Evolutionary conservation across 352 stramenopile genomes (phyloP).

Genomic region (Halophytophthora batemanensis): DNA sequence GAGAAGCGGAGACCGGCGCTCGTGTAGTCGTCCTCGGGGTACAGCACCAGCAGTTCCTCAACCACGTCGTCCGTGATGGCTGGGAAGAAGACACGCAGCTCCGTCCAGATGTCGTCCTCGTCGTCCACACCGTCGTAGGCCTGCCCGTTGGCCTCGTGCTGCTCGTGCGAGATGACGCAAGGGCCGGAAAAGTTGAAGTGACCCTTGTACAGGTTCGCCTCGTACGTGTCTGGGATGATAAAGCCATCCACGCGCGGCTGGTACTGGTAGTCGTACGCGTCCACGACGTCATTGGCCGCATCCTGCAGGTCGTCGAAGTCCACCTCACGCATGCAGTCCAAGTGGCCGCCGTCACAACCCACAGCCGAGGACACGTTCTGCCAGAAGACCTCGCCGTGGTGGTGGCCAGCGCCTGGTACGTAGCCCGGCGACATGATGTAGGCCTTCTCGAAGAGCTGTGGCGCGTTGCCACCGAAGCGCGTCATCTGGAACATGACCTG

Average conservation of each 20-base stretch:
- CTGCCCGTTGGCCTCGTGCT: conserved; percentile 16
- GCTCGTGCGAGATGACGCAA: conserved; percentile 24
- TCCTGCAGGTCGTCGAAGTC: conserved; percentile 9
- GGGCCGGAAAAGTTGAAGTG: conserved; percentile 31
- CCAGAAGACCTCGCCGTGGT: conserved; percentile 26
- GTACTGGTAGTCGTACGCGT: conserved; percentile 19
- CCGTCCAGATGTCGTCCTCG: conserved; percentile 13
- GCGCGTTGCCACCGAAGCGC: conserved; percentile 19
- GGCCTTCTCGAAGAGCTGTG: conserved; percentile 24
- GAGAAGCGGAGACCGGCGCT: conserved; percentile 16
- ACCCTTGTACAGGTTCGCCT: conserved; percentile 24
- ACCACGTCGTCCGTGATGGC: conserved; percentile 20
- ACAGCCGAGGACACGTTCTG: conserved; percentile 20
- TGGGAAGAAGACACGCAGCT: conserved; percentile 25
- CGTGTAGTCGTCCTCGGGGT: conserved; percentile 12
- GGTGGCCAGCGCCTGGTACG: conserved; percentile 16
- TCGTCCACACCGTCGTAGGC: conserved; percentile 13
- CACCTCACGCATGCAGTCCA: conserved; percentile 24
- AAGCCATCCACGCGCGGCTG: conserved; percentile 24
- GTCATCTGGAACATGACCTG: conserved; percentile 29
- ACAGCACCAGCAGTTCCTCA: conserved; percentile 6
- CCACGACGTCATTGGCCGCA: conserved; percentile 8
- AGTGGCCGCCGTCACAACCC: conserved; percentile 16
- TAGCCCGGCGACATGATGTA: conserved; percentile 25
- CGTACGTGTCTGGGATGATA: conserved; percentile 26